A percentile compares a stretch with the other conserved stretches of the same genome.
These are phyloP conservation scores for Scheffersomyces illinoinensis DNA, from an alignment of 1,139 yeast species.

Conservation along the genomic window DNA sequence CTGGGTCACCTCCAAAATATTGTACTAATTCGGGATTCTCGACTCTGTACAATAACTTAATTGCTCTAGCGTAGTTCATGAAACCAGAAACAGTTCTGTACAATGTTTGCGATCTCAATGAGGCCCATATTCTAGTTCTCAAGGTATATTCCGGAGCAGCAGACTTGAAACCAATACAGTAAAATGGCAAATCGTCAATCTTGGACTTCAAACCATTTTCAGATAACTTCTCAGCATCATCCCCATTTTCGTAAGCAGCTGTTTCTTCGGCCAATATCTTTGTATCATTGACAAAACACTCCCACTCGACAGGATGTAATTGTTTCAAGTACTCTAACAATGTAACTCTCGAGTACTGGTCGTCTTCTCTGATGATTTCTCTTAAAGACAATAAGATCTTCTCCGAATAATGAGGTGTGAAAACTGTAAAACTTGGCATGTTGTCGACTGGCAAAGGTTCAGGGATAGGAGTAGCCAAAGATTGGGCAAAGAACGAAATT, in stretches of 20 bases:
- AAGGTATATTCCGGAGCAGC: slow-evolving; percentile 99
- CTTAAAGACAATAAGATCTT: slow-evolving; percentile 91
- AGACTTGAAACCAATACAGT: slow-evolving; percentile 98
- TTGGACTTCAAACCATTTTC: slow-evolving; percentile 80
- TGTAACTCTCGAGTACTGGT: slow-evolving; percentile 96
- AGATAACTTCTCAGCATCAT: slow-evolving; percentile 59
- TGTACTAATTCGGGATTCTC: slow-evolving; percentile 99
- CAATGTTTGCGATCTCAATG: slow-evolving; percentile 95
- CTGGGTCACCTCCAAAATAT: slow-evolving; percentile 98
- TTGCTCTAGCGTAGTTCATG: slow-evolving; percentile 98
- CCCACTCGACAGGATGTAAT: slow-evolving; percentile 99
- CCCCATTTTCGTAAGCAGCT: slow-evolving; percentile 78
- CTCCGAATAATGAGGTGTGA: slow-evolving; percentile 97
- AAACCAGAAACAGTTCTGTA: slow-evolving; percentile 99
- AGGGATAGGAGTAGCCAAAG: slow-evolving; percentile 96
- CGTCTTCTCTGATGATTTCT: slow-evolving; percentile 98
- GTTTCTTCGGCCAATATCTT: slow-evolving; percentile 98
- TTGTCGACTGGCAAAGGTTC: slow-evolving; percentile 98
- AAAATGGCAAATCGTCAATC: slow-evolving; percentile 97
- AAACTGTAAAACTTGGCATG: slow-evolving; percentile 98
- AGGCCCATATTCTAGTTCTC: slow-evolving; percentile 99
- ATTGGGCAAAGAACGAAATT: slow-evolving; percentile 97
- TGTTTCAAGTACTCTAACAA: slow-evolving; percentile 94
- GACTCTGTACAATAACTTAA: slow-evolving; percentile 94
- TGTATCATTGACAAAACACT: slow-evolving; percentile 97